Evolutionary conservation across 495 filamentous ascomycete species (phyloP), one percentile per base, ranked within the genome.

Genomic region (Penicillium angulare): DNA sequence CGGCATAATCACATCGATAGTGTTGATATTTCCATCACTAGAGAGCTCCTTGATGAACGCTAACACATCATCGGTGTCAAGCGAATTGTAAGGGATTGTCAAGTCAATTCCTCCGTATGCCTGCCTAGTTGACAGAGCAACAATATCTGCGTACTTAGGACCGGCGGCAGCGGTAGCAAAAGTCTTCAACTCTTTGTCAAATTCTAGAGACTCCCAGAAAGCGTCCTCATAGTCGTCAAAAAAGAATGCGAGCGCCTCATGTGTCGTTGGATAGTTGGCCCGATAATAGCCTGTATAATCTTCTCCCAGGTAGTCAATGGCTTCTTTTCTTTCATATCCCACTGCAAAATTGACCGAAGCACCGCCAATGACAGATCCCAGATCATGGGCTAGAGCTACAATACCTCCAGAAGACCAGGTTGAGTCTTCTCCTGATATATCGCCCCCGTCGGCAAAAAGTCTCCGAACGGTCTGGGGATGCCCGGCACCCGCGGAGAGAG

Each of bases 31-130:
- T 7, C 77, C 78, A 49, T 82, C 67, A 23, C 69, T 77, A 7
- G 71, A 76, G 21, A 80, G 72, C 55, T 80, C 77, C 48, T 82
- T 80, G 50, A 80, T 60, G 42, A 79, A 82, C 10, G 74, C 68
- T 50, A 81, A 59, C 32, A 69, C 61, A 46, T 70, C 64, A 27
- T 59, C 60, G 10, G 69, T 74, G 52, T 72, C 66, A 9, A 69
- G 72, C 24, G 74, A 71, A 29, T 70, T 63, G 10, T 63, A 55
- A 5, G 74, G 66, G 22, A 79, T 73, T 0, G 68, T 75, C 29
- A 79, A 29, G 23, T 79, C 77, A 43, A 76, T 72, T 7, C 68
- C 74, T 43, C 72, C 77, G 47, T 72, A 79, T n/a, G 68, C 74
- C 42, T 80, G 77, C 13, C 75, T 67, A 17, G 71, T 65, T 7